Percentiles rank a stretch among this genome's conserved stretches.
phyloP scores from a whole-genome alignment of 805 yeast genomes.

The Ascoidea tarda region DNA sequence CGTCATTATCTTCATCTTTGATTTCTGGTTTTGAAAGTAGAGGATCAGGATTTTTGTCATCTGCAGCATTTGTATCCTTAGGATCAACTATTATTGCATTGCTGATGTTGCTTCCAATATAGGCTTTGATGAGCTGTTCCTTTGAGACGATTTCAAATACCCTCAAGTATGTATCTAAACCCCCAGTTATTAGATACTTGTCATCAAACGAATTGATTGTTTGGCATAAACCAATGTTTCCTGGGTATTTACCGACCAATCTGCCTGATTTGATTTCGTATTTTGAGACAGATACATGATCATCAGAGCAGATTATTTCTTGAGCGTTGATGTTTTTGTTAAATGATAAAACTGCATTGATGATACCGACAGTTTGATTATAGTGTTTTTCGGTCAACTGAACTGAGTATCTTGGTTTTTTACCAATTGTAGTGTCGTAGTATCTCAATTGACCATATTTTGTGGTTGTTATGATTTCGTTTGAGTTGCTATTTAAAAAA shows the following conservation, averaged over 20 bases:
- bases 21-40: not conserved
- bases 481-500: constrained; percentile 23
- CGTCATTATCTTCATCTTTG: constrained; percentile 3
- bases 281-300: constrained; percentile 48
- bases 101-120: constrained; percentile 57
- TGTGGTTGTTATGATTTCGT: constrained; percentile 46
- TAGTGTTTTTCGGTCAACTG: not conserved
- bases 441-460: constrained; percentile 61
- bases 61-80: not conserved
- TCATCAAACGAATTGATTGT: constrained; percentile 15
- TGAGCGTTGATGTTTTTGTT: constrained; percentile 14
- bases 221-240: constrained; percentile 61
- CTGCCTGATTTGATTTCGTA: constrained; percentile 36
- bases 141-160: constrained; percentile 54
- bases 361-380: not conserved
- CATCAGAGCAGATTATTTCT: constrained; percentile 56
- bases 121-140: constrained; percentile 52
- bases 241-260: constrained; percentile 58
- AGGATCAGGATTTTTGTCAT: not conserved
- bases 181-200: constrained; percentile 56
- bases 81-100: constrained; percentile 17
- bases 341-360: not conserved
- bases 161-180: constrained; percentile 77
- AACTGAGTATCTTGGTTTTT: constrained; percentile 45
- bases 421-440: constrained; percentile 56